Conservation (phyloP, 345 rosid species). For the Acer campestre region DNA sequence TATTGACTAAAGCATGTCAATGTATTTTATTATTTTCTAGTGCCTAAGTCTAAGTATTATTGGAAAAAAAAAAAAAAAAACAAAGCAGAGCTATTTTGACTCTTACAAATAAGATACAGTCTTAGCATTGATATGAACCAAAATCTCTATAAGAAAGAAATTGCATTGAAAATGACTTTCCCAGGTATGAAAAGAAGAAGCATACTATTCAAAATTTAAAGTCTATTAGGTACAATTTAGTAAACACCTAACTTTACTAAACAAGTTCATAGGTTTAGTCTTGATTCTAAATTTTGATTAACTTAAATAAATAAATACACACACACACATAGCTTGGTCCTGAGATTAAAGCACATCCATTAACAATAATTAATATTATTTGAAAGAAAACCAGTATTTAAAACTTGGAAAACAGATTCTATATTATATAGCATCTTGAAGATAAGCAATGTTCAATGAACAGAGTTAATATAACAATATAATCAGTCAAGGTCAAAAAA, state of each 20-base stretch:
- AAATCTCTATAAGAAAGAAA: conserved; percentile 2
- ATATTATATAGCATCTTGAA: not conserved
- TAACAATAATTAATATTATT: not conserved
- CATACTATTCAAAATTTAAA: not conserved
- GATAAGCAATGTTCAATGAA: conserved; percentile 2
- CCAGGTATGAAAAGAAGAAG: not conserved
- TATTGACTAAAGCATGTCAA: conserved; percentile 11
- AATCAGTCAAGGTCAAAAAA: not conserved
- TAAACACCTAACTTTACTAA: conserved; percentile 4
- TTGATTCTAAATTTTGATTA: not conserved
- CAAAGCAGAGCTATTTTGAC: not conserved
- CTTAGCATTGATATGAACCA: not conserved
- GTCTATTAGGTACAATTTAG: not conserved
- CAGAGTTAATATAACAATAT: not conserved
- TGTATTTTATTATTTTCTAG: not conserved
- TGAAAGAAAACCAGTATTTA: not conserved
- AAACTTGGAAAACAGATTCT: not conserved
- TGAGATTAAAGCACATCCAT: not conserved
- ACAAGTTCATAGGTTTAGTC: not conserved
- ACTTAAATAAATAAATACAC: no score
- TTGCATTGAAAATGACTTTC: conserved; percentile 4
- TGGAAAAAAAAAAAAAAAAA: conserved; percentile 10
- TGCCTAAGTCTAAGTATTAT: not conserved
- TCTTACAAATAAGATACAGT: not conserved
- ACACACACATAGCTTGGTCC: not conserved